Percentiles rank a stretch among this genome's conserved stretches.
Evolutionary conservation across 164 flowering plant species (phyloP).

Genomic region (Sedum album): DNA sequence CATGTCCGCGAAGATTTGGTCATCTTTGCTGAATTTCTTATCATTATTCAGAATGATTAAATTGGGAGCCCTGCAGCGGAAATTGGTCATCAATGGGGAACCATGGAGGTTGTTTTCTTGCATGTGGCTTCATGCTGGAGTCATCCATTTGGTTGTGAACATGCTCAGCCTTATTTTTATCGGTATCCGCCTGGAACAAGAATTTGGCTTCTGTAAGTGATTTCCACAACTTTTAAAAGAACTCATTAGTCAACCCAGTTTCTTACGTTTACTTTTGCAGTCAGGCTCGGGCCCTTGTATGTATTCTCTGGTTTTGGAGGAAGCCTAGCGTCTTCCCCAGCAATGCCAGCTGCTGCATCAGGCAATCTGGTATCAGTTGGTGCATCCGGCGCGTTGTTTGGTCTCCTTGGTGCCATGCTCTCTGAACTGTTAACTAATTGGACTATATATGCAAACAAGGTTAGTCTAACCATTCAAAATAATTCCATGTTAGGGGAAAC

Average conservation of each 20-base stretch:
- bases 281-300: slow-evolving; percentile 45
- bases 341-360: slow-evolving; percentile 11
- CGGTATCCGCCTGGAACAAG: slow-evolving; percentile 1
- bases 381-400: slow-evolving; percentile 69
- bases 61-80: slow-evolving; percentile 74
- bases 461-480: slow-evolving; percentile 28
- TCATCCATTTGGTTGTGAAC: slow-evolving; percentile 70
- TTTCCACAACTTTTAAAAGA: background rate
- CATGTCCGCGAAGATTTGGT: background rate
- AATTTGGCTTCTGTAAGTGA: slow-evolving; percentile 35
- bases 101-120: slow-evolving; percentile 78
- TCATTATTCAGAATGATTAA: slow-evolving; percentile 46
- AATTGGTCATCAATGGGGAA: slow-evolving; percentile 50
- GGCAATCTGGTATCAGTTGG: slow-evolving; percentile 34
- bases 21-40: background rate
- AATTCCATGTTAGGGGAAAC: too few species aligned
- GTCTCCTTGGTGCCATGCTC: slow-evolving; percentile 66
- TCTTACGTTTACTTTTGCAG: slow-evolving; percentile 25
- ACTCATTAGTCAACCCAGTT: background rate
- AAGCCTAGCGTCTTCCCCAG: slow-evolving; percentile 42
- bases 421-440: slow-evolving; percentile 60
- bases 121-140: slow-evolving; percentile 92
- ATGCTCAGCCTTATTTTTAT: slow-evolving; percentile 54
- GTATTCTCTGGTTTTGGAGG: slow-evolving; percentile 64
- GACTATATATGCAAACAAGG: slow-evolving; percentile 74